These are phyloP conservation scores for Talaromyces sp. DNA, from an alignment of 2,329 filamentous ascomycete genomes.

Conservation along the genomic window DNA sequence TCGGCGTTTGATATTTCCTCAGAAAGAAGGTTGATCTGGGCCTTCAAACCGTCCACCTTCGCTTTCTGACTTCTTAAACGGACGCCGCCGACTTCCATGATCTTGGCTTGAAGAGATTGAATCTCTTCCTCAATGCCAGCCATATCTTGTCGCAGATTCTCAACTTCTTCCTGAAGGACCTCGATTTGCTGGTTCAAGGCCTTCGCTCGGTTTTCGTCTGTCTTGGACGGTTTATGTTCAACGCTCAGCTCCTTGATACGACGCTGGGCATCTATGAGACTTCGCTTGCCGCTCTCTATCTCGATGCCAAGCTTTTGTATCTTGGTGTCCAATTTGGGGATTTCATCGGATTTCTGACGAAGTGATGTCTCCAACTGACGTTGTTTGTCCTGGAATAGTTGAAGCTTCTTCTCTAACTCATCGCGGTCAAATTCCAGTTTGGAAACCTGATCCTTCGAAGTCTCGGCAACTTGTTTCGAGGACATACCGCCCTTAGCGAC, in stretches of 20 bases:
- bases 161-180: conserved; percentile 71
- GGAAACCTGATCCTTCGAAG: conserved; percentile 79
- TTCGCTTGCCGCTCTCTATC: conserved; percentile 79
- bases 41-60: conserved; percentile 84
- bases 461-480: conserved; percentile 84
- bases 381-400: conserved; percentile 80
- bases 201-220: conserved; percentile 71
- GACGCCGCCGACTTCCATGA: conserved; percentile 97
- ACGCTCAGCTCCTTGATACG: conserved; percentile 79
- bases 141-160: conserved; percentile 78
- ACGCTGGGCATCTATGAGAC: conserved; percentile 77
- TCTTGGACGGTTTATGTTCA: conserved; percentile 76
- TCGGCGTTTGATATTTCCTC: conserved; percentile 85
- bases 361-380: conserved; percentile 72
- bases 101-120: conserved; percentile 87
- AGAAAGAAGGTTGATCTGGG: conserved; percentile 73
- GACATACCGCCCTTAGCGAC: conserved; percentile 95
- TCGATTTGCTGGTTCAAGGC: conserved; percentile 74
- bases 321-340: conserved; percentile 81
- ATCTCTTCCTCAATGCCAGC: conserved; percentile 89
- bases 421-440: conserved; percentile 88
- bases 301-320: conserved; percentile 90
- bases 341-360: conserved; percentile 68
- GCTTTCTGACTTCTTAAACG: conserved; percentile 85
- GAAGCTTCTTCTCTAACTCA: conserved; percentile 74